phyloP scores from a whole-genome alignment of 352 stramenopile genomes.

The Globisporangium cystogenes region DNA sequence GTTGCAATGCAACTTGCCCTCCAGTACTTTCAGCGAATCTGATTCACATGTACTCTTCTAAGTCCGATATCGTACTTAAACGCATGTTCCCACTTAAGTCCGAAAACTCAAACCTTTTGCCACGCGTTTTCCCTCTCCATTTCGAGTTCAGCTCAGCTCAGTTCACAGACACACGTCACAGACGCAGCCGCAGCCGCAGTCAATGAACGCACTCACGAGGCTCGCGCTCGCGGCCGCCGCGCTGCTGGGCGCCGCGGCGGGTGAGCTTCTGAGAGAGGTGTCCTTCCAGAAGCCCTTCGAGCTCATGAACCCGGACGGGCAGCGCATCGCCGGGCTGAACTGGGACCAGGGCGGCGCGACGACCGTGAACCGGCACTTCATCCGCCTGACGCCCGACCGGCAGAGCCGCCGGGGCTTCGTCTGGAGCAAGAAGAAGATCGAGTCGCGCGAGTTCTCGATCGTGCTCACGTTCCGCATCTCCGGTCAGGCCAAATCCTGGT shows the following conservation, averaged over 20 bases:
- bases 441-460: conserved; percentile 56
- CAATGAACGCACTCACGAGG: conserved; percentile 13
- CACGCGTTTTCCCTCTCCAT: conserved; percentile 1
- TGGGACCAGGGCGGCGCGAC: conserved; percentile 59
- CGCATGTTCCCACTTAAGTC: too few species aligned
- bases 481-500: conserved; percentile 68
- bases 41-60: too few species aligned
- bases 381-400: conserved; percentile 71
- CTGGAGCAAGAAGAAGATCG: conserved; percentile 67
- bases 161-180: neutral
- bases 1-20: too few species aligned
- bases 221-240: conserved; percentile 18
- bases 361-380: conserved; percentile 76
- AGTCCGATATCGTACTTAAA: neutral
- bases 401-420: conserved; percentile 73
- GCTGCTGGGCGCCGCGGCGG: conserved; percentile 9
- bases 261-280: conserved; percentile 36
- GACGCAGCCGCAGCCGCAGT: neutral
- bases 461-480: conserved; percentile 84
- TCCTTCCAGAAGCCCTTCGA: conserved; percentile 85
- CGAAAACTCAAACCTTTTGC: too few species aligned
- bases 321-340: conserved; percentile 47
- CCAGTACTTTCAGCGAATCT: too few species aligned
- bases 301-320: conserved; percentile 49
- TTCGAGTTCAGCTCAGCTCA: conserved; percentile 4